Base-by-base conservation (phyloP, 1,284 basidiomycete species). In the Ganoderma meredithae region DNA sequence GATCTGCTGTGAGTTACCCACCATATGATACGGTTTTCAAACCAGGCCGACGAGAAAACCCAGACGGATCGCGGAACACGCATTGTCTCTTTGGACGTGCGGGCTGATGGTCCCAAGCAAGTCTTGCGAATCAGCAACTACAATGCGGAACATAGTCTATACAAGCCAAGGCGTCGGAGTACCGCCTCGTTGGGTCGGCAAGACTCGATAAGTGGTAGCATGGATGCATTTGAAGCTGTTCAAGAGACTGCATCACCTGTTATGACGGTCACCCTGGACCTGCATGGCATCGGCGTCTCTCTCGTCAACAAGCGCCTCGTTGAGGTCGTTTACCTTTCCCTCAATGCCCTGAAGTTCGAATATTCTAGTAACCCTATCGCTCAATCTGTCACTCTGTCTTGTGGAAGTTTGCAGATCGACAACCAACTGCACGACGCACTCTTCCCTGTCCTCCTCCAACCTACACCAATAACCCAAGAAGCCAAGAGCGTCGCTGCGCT, bases 391-490 rank as follows among this genome's bases (percentile, higher is more conserved):
- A 95, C 89, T 62, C 60, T 98, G 55, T 90, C 93, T n/a, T 95
- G 92, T 79, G 96, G 95, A 60, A 93, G 88, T 79, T 87, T 99
- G 36, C 97, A 99, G 80, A 90, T 99, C 71, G 97, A 99, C 81
- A 99, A 99, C 77, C 98, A 99, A 79, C 87, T 99, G 9, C 97
- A 99, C 72, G 98, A 98, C 68, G 96, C 96, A 25, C 81, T 97
- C 17, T 99, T 94, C 84, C 97, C 98, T 0, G 97, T 99, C 69
- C 90, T 99, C 64, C 84, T 99, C 49, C 98, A 99, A 77, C 98
- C 98, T 0, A 97, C 96, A 1, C 95, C 96, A 0, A 88, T 99
- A 49, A 87, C 93, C 3, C 95, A 93, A 78, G 94, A 97, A 75
- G 88, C 89, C 40, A 91, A 90, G 71, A 88, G 93, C 55, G 91